Evolutionary conservation across 2,329 filamentous ascomycete species (phyloP), one percentile per base, ranked within the genome.

Genomic region (Microcyclosporella mali): DNA sequence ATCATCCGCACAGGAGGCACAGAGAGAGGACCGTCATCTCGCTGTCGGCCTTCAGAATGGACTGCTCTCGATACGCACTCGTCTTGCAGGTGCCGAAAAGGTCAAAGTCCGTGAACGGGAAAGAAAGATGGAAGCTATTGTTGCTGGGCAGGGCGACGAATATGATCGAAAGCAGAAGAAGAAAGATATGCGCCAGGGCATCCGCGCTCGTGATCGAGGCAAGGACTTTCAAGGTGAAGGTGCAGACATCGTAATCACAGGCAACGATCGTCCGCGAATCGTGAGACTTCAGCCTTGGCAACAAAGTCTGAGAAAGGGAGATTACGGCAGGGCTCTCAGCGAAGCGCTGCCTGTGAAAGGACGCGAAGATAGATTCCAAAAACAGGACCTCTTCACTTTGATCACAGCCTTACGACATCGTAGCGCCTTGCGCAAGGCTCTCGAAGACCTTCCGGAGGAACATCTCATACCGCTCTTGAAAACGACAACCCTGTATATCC

Each of bases 31-130:
- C 68, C 88, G 88, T 53, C 92, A 98, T 66, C 78, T 98, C 40
- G 88, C 85, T 3, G 92, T 98, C 1, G 92, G 90, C 63, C 90
- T 97, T 82, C 84, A 92, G 58, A 94, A 86, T 2, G 92, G 92
- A 34, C 78, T 95, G n/a, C 74, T 98, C 9, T 94, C 86, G 19
- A 77, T 97, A 57, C 84, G 85, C 61, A 97, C 90, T 1, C 81
- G 88, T n/a, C 76, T 94, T 10, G 88, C 85, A 0, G 88, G 88
- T 4, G 74, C 85, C 41, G 85, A 94, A 57, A 90, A 90, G 42
- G 74, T 79, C 17, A 81, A 79, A 50, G 84, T 87, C 56, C 75
- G 78, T 18, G 85, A 90, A 64, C 79, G 84, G 38, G 82, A 85
- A 60, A 86, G 84, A 70, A 86, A 87, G 65, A 94, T 94, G 87